Percentiles rank a stretch among this genome's conserved stretches.
phyloP scores from a whole-genome alignment of 2,329 filamentous ascomycete species.

The Curvularia eragrostidis region DNA sequence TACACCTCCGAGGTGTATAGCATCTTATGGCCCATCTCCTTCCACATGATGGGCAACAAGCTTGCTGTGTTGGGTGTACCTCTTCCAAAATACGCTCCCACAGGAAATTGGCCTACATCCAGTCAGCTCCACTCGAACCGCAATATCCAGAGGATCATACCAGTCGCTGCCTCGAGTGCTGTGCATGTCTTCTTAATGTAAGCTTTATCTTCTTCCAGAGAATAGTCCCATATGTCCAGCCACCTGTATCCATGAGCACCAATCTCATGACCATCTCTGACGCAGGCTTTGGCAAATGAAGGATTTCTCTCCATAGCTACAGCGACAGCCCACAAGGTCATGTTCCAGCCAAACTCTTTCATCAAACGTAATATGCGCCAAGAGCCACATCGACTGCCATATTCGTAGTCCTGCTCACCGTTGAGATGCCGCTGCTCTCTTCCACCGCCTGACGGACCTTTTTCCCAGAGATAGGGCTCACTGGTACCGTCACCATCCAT shows the following conservation, averaged over 20 bases:
- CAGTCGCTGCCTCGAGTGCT: slow-evolving; percentile 49
- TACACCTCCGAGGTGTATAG: slow-evolving; percentile 61
- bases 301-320: slow-evolving; percentile 58
- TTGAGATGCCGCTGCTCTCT: slow-evolving; percentile 54
- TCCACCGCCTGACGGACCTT: slow-evolving; percentile 41
- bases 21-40: slow-evolving; percentile 60
- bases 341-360: slow-evolving; percentile 57
- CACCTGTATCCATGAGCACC: slow-evolving; percentile 60
- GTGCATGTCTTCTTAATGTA: slow-evolving; percentile 56
- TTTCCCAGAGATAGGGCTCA: slow-evolving; percentile 47
- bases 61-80: slow-evolving; percentile 56
- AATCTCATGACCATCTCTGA: slow-evolving; percentile 60
- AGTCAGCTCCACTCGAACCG: background rate
- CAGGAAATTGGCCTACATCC: slow-evolving; percentile 35
- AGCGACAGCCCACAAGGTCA: slow-evolving; percentile 60
- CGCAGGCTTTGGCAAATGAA: slow-evolving; percentile 51
- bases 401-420: slow-evolving; percentile 60
- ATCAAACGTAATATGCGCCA: slow-evolving; percentile 60
- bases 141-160: background rate
- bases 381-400: slow-evolving; percentile 58
- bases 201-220: slow-evolving; percentile 56
- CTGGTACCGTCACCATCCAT: slow-evolving; percentile 44
- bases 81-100: slow-evolving; percentile 60
- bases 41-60: slow-evolving; percentile 60
- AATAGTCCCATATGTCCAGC: slow-evolving; percentile 59